Conservation (phyloP, 148 eudicot genomes). For the Chenopodium formosanum region DNA sequence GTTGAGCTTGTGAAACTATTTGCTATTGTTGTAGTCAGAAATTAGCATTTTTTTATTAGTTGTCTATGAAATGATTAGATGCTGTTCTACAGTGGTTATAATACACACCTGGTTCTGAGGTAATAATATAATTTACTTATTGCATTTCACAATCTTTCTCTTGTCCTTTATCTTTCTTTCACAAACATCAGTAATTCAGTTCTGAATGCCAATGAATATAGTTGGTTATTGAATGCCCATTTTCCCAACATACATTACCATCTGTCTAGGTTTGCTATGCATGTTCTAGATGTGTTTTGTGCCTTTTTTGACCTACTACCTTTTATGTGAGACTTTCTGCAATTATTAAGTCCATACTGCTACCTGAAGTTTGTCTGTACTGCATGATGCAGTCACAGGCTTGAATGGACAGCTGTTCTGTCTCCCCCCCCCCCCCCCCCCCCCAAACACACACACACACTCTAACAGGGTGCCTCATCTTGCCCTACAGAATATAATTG, state of each 20-base stretch:
- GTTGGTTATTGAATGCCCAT: neutral
- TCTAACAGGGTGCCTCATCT: neutral
- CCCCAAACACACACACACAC: too few relatives aligned
- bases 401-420: neutral
- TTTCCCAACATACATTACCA: neutral
- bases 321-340: neutral
- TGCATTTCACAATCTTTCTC: neutral
- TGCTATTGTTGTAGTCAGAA: neutral
- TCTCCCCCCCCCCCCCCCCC: neutral
- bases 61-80: neutral
- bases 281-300: neutral
- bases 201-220: neutral
- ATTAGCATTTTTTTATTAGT: neutral
- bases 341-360: neutral
- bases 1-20: neutral
- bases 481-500: neutral
- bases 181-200: neutral
- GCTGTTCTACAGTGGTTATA: neutral
- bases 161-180: neutral
- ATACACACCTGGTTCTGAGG: constrained; percentile 5
- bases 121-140: neutral
- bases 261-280: neutral
- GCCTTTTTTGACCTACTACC: neutral
- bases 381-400: neutral
- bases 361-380: neutral